Evolutionary conservation across 495 filamentous ascomycete genomes (phyloP).

Genomic region (Penicillium macrosclerotiorum): DNA sequence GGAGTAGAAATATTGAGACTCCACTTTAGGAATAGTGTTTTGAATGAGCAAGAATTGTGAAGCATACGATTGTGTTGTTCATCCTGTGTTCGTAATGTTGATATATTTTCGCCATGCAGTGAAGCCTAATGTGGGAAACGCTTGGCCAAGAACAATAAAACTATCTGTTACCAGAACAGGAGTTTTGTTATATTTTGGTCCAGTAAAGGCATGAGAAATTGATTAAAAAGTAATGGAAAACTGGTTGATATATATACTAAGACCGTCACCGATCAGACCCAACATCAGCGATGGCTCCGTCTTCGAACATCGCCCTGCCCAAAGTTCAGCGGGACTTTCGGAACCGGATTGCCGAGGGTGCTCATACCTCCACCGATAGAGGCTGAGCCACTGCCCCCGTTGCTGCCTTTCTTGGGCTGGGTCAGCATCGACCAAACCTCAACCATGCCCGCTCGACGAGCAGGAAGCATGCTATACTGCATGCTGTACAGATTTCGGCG

Average conservation of each 20-base stretch:
- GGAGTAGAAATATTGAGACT: too few species aligned
- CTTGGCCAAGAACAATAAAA: too few species aligned
- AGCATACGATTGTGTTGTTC: too few species aligned
- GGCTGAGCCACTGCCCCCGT: conserved; percentile 25
- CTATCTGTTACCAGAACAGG: too few species aligned
- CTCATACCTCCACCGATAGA: conserved; percentile 31
- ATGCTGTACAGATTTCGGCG: conserved; percentile 92
- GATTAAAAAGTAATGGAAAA: background rate
- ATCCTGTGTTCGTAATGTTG: too few species aligned
- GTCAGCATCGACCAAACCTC: conserved; percentile 85
- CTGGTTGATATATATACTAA: conserved; percentile 9
- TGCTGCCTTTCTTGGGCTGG: conserved; percentile 40
- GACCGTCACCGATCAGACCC: conserved; percentile 9
- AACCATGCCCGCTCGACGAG: conserved; percentile 69
- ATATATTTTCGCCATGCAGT: too few species aligned
- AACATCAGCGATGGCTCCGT: conserved; percentile 39
- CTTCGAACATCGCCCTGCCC: conserved; percentile 37
- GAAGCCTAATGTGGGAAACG: too few species aligned
- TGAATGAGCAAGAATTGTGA: too few species aligned
- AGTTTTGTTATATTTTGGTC: too few species aligned
- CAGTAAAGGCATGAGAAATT: background rate
- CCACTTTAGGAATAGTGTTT: too few species aligned
- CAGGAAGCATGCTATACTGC: conserved; percentile 97
- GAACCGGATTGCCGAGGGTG: conserved; percentile 24
- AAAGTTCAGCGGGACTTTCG: conserved; percentile 36